Conservation (phyloP, 345 rosid species). For the Aquilaria sinensis region DNA sequence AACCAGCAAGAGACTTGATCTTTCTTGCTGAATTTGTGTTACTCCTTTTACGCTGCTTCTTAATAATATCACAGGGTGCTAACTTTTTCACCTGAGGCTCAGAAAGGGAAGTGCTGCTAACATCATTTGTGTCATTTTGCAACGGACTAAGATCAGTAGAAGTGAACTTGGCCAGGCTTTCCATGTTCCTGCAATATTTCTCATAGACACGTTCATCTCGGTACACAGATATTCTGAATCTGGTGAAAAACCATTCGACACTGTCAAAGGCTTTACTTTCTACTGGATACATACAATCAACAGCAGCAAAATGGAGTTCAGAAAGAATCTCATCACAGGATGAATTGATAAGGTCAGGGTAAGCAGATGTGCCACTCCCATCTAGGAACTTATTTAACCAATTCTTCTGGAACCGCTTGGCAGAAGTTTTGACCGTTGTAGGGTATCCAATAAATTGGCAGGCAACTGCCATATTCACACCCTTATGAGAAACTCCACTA, state of each 20-base stretch:
- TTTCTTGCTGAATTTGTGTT: conserved; percentile 17
- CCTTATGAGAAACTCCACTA: conserved; percentile 18
- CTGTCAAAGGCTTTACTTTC: conserved; percentile 35
- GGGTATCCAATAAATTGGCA: conserved; percentile 41
- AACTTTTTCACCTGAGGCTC: conserved; percentile 13
- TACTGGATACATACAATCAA: conserved; percentile 36
- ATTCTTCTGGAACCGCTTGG: conserved; percentile 49
- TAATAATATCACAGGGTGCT: conserved; percentile 17
- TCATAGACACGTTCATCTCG: conserved; percentile 60
- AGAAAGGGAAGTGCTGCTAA: conserved; percentile 6
- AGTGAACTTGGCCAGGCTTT: conserved; percentile 34
- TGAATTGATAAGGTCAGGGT: conserved; percentile 36
- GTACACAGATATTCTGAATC: conserved; percentile 60
- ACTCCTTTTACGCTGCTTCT: conserved; percentile 30
- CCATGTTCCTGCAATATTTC: conserved; percentile 45
- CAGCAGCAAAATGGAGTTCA: conserved; percentile 47
- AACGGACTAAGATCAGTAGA: conserved; percentile 7
- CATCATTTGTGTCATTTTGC: conserved; percentile 2
- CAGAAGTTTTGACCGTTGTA: conserved; percentile 38
- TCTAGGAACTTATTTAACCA: conserved; percentile 45
- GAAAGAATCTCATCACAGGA: conserved; percentile 51
- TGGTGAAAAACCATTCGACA: conserved; percentile 75
- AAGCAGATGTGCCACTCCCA: conserved; percentile 29
- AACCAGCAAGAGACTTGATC: conserved; percentile 26
- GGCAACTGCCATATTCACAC: conserved; percentile 9